Conservation (phyloP, 139 green algal genomes). For the Astrephomene gubernaculifera region DNA sequence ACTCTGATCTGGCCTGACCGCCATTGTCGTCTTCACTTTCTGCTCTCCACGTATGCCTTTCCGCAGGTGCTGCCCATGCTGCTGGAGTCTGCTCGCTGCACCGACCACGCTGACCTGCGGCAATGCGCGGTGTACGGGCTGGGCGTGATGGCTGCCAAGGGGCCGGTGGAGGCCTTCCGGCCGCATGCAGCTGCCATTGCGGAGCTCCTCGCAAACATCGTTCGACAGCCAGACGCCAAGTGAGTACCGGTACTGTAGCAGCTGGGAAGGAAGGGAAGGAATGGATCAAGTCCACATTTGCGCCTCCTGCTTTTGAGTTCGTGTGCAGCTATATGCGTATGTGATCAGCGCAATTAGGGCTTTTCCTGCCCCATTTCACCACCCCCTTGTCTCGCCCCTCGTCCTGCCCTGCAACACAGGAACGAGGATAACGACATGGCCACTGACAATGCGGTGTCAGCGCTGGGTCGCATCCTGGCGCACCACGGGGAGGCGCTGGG, state of each 20-base stretch:
- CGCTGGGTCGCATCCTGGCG: constrained; percentile 79
- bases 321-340: too few species aligned
- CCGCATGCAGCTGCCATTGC: constrained; percentile 57
- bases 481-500: constrained; percentile 57
- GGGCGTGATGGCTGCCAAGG: constrained; percentile 79
- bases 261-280: neutral
- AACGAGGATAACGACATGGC: constrained; percentile 80
- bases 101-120: constrained; percentile 80
- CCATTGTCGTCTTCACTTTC: too few species aligned
- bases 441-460: constrained; percentile 84
- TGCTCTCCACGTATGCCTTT: too few species aligned
- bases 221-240: constrained; percentile 54
- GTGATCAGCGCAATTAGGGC: too few species aligned
- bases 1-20: too few species aligned
- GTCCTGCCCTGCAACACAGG: neutral
- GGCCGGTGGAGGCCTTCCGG: constrained; percentile 67
- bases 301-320: too few species aligned
- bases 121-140: constrained; percentile 95
- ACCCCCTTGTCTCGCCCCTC: neutral
- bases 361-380: too few species aligned
- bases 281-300: too few species aligned
- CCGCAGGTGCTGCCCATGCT: constrained; percentile 77
- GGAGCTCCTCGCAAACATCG: constrained; percentile 47
- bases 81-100: constrained; percentile 64
- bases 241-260: neutral